Evolutionary conservation across 805 yeast species (phyloP).

Genomic region (Hanseniaspora jakobsenii): DNA sequence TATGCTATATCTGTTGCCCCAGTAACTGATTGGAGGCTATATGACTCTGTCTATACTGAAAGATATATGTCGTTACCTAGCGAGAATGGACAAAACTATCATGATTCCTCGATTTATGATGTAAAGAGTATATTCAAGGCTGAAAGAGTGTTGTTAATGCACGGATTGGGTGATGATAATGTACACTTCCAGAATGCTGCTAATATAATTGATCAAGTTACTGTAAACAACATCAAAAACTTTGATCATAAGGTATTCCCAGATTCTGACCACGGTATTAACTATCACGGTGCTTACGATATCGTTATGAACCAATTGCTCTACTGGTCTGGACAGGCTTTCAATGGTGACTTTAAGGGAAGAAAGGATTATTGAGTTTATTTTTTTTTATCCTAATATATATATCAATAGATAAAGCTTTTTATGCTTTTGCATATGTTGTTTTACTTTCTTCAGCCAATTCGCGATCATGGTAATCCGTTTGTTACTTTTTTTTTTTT

Average conservation of each 20-base stretch:
- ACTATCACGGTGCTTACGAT: conserved; percentile 59
- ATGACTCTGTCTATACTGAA: conserved; percentile 90
- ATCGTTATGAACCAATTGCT: conserved; percentile 58
- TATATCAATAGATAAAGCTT: too few relatives aligned
- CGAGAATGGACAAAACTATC: conserved; percentile 54
- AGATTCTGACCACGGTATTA: conserved; percentile 64
- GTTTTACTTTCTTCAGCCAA: too few relatives aligned
- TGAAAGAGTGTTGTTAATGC: conserved; percentile 73
- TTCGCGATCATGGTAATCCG: too few relatives aligned
- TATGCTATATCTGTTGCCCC: conserved; percentile 97
- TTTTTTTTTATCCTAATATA: background rate
- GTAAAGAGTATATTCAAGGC: conserved; percentile 43
- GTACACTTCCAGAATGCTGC: conserved; percentile 89
- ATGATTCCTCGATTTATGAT: conserved; percentile 42
- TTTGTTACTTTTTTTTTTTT: too few relatives aligned
- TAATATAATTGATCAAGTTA: conserved; percentile 61
- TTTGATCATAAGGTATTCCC: conserved; percentile 71
- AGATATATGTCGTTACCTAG: conserved; percentile 82
- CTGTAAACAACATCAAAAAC: conserved; percentile 66
- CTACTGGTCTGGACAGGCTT: conserved; percentile 54
- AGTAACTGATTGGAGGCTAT: conserved; percentile 85
- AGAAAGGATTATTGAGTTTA: conserved; percentile 4
- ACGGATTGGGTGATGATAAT: conserved; percentile 95
- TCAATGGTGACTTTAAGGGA: conserved; percentile 36
- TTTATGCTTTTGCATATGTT: too few relatives aligned